Evolutionary conservation across 345 rosid species (phyloP).

Genomic region (Abelmoschus esculentus): DNA sequence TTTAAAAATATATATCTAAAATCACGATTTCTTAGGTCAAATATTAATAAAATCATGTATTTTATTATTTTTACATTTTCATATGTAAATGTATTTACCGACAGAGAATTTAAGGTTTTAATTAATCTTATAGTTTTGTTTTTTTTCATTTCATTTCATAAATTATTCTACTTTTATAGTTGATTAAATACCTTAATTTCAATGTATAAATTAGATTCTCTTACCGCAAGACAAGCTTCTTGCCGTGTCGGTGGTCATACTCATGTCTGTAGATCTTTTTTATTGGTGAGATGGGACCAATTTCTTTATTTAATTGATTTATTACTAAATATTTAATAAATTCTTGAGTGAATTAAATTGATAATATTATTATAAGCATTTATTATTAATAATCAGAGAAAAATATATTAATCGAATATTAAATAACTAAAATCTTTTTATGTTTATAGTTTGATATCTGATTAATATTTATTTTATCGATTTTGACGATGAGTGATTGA

Average conservation of each 20-base stretch:
- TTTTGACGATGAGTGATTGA: too few species aligned
- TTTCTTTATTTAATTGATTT: background rate
- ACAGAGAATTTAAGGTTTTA: background rate
- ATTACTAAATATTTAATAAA: too few species aligned
- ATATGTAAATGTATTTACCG: background rate
- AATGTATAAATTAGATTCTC: background rate
- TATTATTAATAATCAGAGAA: too few species aligned
- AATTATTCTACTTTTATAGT: background rate
- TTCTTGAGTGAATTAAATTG: too few species aligned
- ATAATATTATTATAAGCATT: too few species aligned
- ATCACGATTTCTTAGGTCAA: background rate
- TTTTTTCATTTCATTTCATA: too few species aligned
- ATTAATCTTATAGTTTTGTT: background rate
- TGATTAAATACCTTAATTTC: background rate
- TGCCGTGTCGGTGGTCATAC: conserved; percentile 20
- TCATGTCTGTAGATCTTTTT: background rate
- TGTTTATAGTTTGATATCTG: too few species aligned
- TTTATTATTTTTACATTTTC: too few species aligned
- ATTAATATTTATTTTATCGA: too few species aligned
- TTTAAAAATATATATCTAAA: background rate
- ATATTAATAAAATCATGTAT: background rate
- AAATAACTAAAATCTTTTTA: too few species aligned
- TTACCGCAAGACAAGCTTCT: background rate
- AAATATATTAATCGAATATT: too few species aligned
- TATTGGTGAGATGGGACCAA: conserved; percentile 12